A percentile compares a stretch with the other conserved stretches of the same genome.
Conservation (phyloP, 371 early-diverging fungal genomes). For the Mucor ambiguus region DNA sequence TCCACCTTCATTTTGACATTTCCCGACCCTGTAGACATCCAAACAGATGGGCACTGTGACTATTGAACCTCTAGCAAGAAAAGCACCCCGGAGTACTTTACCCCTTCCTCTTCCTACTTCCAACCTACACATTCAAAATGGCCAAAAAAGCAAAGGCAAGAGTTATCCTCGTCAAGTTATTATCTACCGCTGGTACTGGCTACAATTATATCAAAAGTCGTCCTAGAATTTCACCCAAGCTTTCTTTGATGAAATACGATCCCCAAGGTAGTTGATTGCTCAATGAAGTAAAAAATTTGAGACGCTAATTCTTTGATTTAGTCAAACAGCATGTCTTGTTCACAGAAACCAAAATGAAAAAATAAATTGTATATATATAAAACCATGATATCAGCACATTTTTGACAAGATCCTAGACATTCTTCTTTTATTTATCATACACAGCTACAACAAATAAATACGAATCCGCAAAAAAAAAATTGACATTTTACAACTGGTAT, state of each 20-base stretch:
- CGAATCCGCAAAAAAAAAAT: not conserved
- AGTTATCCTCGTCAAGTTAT: slow-evolving; percentile 76
- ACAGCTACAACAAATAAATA: not conserved
- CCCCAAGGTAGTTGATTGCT: slow-evolving; percentile 58
- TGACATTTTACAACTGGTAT: not conserved
- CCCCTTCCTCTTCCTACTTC: not conserved
- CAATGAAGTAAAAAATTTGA: not conserved
- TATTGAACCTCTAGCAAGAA: not conserved
- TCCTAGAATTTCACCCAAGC: slow-evolving; percentile 73
- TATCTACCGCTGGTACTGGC: slow-evolving; percentile 83
- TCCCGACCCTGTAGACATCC: not conserved
- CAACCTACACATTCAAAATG: slow-evolving; percentile 39
- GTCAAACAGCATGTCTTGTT: slow-evolving; percentile 78
- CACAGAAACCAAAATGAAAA: slow-evolving; percentile 77
- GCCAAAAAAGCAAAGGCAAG: slow-evolving; percentile 88
- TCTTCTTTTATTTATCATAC: not conserved
- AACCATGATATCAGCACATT: slow-evolving; percentile 1
- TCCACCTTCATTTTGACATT: not conserved
- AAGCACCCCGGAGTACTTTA: slow-evolving; percentile 4
- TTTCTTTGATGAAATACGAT: slow-evolving; percentile 85
- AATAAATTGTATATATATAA: slow-evolving; percentile 26
- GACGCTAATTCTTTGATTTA: slow-evolving; percentile 16
- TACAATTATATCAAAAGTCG: slow-evolving; percentile 80
- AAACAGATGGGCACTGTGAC: not conserved
- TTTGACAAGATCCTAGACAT: not conserved